Percentiles rank a stretch among this genome's conserved stretches.
These are phyloP conservation scores for Rhynchosporium graminicola DNA, from an alignment of 2,329 filamentous ascomycete genomes.

Conservation along the genomic window DNA sequence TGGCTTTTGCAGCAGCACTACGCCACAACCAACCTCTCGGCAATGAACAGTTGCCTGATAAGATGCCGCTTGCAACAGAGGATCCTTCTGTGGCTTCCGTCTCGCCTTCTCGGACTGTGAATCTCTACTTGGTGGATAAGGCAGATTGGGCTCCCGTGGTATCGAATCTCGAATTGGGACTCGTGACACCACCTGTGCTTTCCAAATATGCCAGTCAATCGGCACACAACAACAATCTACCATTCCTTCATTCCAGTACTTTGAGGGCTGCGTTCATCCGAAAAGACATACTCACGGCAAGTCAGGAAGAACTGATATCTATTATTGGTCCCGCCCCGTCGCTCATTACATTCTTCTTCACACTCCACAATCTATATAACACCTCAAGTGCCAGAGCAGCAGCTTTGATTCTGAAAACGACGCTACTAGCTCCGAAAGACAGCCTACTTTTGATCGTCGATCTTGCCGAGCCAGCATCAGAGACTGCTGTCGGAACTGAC, in stretches of 20 bases:
- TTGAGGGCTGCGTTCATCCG: constrained; percentile 48
- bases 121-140: constrained; percentile 72
- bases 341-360: constrained; percentile 83
- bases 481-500: constrained; percentile 64
- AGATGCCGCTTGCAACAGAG: background rate
- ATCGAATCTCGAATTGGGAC: constrained; percentile 53
- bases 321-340: constrained; percentile 42
- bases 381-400: constrained; percentile 70
- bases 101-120: constrained; percentile 23
- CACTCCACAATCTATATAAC: constrained; percentile 88
- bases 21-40: constrained; percentile 53
- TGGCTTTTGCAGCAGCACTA: constrained; percentile 55
- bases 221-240: constrained; percentile 45
- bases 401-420: constrained; percentile 68
- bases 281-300: constrained; percentile 49
- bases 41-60: background rate
- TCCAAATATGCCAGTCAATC: constrained; percentile 53
- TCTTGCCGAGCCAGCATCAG: constrained; percentile 86
- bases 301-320: constrained; percentile 37
- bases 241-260: constrained; percentile 45
- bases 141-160: constrained; percentile 72
- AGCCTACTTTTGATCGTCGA: constrained; percentile 81
- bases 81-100: too few species aligned
- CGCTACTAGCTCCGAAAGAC: constrained; percentile 54
- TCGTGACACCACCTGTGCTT: constrained; percentile 53